A percentile compares a stretch with the other conserved stretches of the same genome.
Conservation (phyloP, 1,139 yeast genomes). For the Pichia sp. region DNA sequence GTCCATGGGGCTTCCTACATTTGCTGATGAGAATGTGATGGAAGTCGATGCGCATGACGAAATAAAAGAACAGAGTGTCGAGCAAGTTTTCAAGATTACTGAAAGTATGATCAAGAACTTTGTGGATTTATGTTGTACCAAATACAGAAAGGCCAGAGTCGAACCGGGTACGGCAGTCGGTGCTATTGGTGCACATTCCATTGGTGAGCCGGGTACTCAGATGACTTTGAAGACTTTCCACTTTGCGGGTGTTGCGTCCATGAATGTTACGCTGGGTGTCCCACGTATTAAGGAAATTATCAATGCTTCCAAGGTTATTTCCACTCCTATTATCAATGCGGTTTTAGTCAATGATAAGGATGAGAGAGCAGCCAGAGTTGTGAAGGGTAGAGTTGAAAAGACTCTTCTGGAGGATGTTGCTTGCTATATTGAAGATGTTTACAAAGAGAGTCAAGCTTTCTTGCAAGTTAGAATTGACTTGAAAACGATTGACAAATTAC, state of each 20-base stretch:
- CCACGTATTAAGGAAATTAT: constrained; percentile 97
- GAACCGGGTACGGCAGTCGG: constrained; percentile 99
- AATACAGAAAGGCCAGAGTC: constrained; percentile 85
- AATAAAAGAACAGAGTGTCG: constrained; percentile 44
- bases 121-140: constrained; percentile 67
- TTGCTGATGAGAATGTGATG: constrained; percentile 38
- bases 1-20: constrained; percentile 38
- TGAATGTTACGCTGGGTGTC: constrained; percentile 98
- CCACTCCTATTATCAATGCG: constrained; percentile 96
- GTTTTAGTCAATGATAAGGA: constrained; percentile 88
- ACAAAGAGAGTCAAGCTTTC: constrained; percentile 70
- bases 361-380: constrained; percentile 97
- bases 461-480: constrained; percentile 78
- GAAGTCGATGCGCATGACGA: constrained; percentile 24
- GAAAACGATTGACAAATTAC: constrained; percentile 80
- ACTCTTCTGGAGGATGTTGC: constrained; percentile 84
- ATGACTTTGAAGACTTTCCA: constrained; percentile 99
- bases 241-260: constrained; percentile 99
- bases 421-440: constrained; percentile 87
- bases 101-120: constrained; percentile 55
- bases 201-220: constrained; percentile 99
- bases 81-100: constrained; percentile 71
- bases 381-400: constrained; percentile 94
- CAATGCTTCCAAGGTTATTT: constrained; percentile 90
- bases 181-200: constrained; percentile 98